Base-by-base conservation (phyloP, 805 yeast species). In the Saccharomycopsis schoenii region DNA sequence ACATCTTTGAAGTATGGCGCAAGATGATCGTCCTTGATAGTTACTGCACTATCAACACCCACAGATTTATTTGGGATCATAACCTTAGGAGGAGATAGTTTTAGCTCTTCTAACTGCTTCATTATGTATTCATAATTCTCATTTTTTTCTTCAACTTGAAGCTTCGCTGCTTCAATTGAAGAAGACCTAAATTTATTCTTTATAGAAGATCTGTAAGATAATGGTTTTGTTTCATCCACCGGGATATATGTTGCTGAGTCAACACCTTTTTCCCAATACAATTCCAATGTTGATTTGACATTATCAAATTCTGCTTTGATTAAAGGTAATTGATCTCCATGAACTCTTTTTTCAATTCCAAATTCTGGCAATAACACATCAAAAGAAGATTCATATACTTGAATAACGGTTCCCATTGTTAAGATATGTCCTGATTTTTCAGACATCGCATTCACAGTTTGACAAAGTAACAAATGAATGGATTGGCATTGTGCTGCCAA, bases 311-410 rank as follows among this genome's bases (percentile, higher is more conserved):
- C 98, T 4, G 97, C 98, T 72, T 91, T 92, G 25, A 83, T 83
- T 64, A 93, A 77, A 11, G 98, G 98, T 60, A 94, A 77, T 73
- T 94, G 98, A 73, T 94, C 99, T 34, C 98, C 97, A 69, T 94
- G 99, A 24, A 92, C 97, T 68, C 97, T 80, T 73, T 92, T 92
- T 71, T 92, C 97, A 67, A 92, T 88, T 54, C 97, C 97, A 74
- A 91, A 87, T 66, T 90, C 97, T 1, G 97, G 97, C 64, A 92
- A 78, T 66, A 88, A 83, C 2, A 92, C 93, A 72, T 94, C 99
- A 74, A 94, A 94, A 1, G 98, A 89, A 0, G 97, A 89, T 73
- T 94, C 98, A 71, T 93, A 92, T 10, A 93, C 97, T 72, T 91
- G 97, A 29, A 90, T 74, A 17, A 93, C 94, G 15, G 90, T 83